A percentile compares a stretch with the other conserved stretches of the same genome.
These are phyloP conservation scores for Trichoderma sp. DNA, from an alignment of 2,329 filamentous ascomycete species.

Conservation along the genomic window DNA sequence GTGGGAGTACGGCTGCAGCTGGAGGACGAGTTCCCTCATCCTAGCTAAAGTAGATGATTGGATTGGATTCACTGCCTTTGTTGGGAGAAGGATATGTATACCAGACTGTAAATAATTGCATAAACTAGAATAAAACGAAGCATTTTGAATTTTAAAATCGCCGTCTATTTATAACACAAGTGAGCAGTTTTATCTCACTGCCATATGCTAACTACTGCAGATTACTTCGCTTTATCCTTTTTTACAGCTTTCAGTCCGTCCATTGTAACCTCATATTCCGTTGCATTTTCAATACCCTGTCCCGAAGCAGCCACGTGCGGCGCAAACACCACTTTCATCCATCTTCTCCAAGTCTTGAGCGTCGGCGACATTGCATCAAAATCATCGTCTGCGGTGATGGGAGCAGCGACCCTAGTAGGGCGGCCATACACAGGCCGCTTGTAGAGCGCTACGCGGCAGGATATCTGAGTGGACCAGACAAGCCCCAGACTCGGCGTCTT, in stretches of 20 bases:
- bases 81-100: not conserved
- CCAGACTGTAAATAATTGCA: conserved; percentile 1
- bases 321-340: conserved; percentile 88
- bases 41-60: conserved; percentile 37
- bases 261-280: conserved; percentile 75
- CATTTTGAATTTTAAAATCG: not conserved
- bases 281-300: conserved; percentile 50
- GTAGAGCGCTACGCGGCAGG: conserved; percentile 77
- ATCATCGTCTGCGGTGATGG: conserved; percentile 43
- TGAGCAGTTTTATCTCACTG: not conserved
- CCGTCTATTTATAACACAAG: not conserved
- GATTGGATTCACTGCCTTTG: not conserved
- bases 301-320: conserved; percentile 65
- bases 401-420: conserved; percentile 40
- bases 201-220: not conserved
- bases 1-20: conserved; percentile 90
- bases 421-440: conserved; percentile 62
- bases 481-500: conserved; percentile 88
- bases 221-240: not conserved
- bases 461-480: conserved; percentile 88
- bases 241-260: conserved; percentile 56
- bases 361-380: conserved; percentile 47
- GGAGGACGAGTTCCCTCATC: conserved; percentile 87
- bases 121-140: conserved; percentile 1
- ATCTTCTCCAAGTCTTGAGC: conserved; percentile 66